phyloP scores from a whole-genome alignment of 768 basidiomycete genomes.

The Tricholoma bakamatsutake region DNA sequence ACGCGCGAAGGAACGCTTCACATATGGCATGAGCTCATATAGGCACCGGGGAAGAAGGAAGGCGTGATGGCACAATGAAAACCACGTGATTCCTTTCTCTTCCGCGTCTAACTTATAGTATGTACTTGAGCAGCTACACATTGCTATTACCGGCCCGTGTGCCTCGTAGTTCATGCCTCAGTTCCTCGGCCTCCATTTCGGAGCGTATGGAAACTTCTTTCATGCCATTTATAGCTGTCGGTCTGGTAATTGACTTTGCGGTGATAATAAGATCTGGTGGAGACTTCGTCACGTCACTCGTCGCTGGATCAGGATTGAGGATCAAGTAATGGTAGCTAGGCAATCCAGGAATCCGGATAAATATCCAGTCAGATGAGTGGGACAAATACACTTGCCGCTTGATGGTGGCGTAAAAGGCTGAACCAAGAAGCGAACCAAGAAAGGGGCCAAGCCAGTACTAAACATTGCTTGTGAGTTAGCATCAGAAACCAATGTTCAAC shows the following conservation, averaged over 20 bases:
- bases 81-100: too few species aligned
- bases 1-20: background rate
- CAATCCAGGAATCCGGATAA: background rate
- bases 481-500: conserved; percentile 14
- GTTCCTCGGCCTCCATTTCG: background rate
- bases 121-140: background rate
- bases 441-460: conserved; percentile 72
- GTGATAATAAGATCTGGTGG: conserved; percentile 31
- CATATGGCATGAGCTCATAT: background rate
- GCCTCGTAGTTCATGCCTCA: background rate
- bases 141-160: background rate
- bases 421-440: conserved; percentile 56
- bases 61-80: background rate
- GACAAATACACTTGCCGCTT: conserved; percentile 32
- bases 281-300: conserved; percentile 34
- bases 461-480: conserved; percentile 2
- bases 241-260: conserved; percentile 10
- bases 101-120: too few species aligned
- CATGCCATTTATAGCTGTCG: background rate
- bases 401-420: conserved; percentile 50
- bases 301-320: conserved; percentile 40
- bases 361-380: background rate
- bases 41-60: background rate
- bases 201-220: background rate
- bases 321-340: conserved; percentile 45